phyloP scores from a whole-genome alignment of 768 basidiomycete genomes.

The Boletus sensibilis region DNA sequence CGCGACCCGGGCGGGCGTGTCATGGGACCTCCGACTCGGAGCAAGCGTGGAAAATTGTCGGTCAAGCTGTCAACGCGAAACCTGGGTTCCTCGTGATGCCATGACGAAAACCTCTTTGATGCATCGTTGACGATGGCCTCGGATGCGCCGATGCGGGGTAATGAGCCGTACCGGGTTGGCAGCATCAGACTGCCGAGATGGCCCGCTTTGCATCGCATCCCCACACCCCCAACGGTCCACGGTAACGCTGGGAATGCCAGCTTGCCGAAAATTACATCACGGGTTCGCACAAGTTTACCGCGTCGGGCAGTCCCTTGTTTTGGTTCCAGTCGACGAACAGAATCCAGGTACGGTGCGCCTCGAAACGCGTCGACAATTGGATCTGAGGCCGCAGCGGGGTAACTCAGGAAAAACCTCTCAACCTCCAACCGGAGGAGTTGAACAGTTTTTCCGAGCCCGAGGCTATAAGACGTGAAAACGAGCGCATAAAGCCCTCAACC shows the following conservation, averaged over 20 bases:
- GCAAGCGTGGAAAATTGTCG: neutral
- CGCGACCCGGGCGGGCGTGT: neutral
- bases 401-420: conserved; percentile 24
- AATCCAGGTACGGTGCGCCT: neutral
- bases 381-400: conserved; percentile 7
- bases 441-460: conserved; percentile 8
- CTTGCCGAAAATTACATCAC: neutral
- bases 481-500: conserved; percentile 17
- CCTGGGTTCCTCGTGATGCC: neutral
- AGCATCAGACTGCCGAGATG: neutral
- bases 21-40: neutral
- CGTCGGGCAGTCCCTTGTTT: neutral
- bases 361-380: neutral
- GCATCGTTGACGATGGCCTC: neutral
- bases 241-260: neutral
- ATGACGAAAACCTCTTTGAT: neutral
- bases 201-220: neutral
- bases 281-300: neutral
- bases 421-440: neutral
- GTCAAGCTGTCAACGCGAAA: neutral
- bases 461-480: conserved; percentile 7
- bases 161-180: neutral
- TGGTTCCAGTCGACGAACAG: neutral
- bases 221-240: neutral
- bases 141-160: neutral